Evolutionary conservation across 805 yeast genomes (phyloP).

Genomic region (Barnettozyma pratensis): DNA sequence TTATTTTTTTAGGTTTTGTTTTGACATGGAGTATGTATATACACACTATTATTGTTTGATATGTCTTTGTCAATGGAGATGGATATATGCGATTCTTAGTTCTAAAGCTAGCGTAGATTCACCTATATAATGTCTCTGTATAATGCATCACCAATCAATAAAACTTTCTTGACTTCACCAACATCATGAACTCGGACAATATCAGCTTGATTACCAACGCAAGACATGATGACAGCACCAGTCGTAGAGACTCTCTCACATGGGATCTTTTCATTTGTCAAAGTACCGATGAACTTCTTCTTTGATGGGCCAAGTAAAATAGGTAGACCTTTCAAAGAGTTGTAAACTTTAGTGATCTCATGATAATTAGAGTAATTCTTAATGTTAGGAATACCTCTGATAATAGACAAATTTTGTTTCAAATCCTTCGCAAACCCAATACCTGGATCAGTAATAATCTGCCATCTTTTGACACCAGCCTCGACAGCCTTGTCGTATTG

Average conservation of each 20-base stretch:
- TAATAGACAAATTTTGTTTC: slow-evolving; percentile 62
- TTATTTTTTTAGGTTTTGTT: neutral
- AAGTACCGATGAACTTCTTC: slow-evolving; percentile 76
- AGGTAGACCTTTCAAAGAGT: slow-evolving; percentile 39
- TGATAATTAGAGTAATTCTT: slow-evolving; percentile 44
- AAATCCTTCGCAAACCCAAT: slow-evolving; percentile 88
- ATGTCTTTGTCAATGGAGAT: no score
- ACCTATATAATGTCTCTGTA: slow-evolving; percentile 34
- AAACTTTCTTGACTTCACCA: slow-evolving; percentile 46
- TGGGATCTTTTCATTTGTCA: slow-evolving; percentile 55
- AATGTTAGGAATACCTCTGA: slow-evolving; percentile 43
- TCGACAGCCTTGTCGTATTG: slow-evolving; percentile 51
- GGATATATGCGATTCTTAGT: no score
- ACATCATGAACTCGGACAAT: slow-evolving; percentile 89
- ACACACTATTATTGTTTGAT: neutral
- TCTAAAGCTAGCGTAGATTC: neutral
- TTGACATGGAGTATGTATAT: neutral
- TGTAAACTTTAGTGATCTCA: slow-evolving; percentile 17
- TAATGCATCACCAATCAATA: slow-evolving; percentile 68
- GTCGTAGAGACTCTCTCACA: slow-evolving; percentile 70
- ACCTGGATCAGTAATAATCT: slow-evolving; percentile 89
- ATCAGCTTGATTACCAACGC: slow-evolving; percentile 69
- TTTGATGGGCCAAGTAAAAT: slow-evolving; percentile 84
- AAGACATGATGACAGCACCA: slow-evolving; percentile 65
- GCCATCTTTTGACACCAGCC: slow-evolving; percentile 81